Base-by-base conservation (phyloP, 192 early-diverging fungal genomes). In the Backusella tuberculispora region DNA sequence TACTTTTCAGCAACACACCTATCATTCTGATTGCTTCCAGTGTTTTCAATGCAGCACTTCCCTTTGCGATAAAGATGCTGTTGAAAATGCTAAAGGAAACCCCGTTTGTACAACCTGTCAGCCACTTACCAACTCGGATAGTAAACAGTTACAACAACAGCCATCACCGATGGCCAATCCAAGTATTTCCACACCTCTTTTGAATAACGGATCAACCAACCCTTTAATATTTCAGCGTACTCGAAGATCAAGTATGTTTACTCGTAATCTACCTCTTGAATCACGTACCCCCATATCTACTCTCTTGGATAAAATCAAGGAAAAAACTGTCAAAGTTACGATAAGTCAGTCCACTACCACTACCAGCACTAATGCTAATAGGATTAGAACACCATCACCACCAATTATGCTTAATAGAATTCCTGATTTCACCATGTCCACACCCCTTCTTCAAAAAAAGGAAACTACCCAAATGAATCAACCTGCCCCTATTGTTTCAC, bases 191-290 rank as follows among this genome's bases (percentile, higher is more conserved):
- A 60, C 53, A 60, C 53, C 53, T 60, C 53, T 60, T 5, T 26
- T 60, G 21, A 60, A 60, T 12, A 60, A 24, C 12, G 21, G 19
- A 26, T 60, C 53, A 10, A 26, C 21, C 24, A 60, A 60, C 12
- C 19, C 21, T 60, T 13, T 60, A 21, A 12, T 60, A 60, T 13
- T 60, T 12, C 53, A 60, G 12, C 53, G 53, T 60, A 60, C 53
- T 60, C 53, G 53, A 12, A 60, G 21, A 60, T 60, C 53, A 60
- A 60, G 53, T 5, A 60, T 60, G 53, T 60, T 60, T 5, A 26
- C 53, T 60, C 53, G 53, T 24, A 60, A 60, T 13, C 53, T 60
- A 3, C 53, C 53, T 60, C 53, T 60, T 60, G 53, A 60, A 13
- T 60, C 53, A 26, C 10, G 21, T 26, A 60, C 21, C 21, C 21